phyloP scores from a whole-genome alignment of 768 basidiomycete species.

The Xerocomellus chrysenteron region DNA sequence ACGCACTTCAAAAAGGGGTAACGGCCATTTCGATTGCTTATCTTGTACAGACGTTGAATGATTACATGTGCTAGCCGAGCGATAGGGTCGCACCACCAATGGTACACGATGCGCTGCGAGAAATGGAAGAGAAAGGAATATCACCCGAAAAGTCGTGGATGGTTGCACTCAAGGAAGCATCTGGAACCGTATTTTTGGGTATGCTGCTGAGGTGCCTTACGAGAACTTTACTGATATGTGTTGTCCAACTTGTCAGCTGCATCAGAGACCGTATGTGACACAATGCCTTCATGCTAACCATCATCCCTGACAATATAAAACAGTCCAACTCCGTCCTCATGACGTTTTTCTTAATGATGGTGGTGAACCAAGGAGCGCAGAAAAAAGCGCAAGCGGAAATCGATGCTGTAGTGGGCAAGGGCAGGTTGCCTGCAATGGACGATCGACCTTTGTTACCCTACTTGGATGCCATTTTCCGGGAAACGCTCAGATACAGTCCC shows the following conservation, averaged over 20 bases:
- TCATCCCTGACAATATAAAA: background rate
- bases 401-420: slow-evolving; percentile 1
- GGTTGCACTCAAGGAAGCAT: background rate
- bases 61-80: background rate
- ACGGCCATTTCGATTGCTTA: background rate
- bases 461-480: slow-evolving; percentile 7
- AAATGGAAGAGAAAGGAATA: background rate
- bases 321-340: slow-evolving; percentile 1
- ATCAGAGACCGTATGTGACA: slow-evolving; percentile 1
- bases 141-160: background rate
- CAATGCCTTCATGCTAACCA: background rate
- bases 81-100: background rate
- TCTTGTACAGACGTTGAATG: background rate
- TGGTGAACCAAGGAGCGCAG: slow-evolving; percentile 3
- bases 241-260: background rate
- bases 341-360: slow-evolving; percentile 13
- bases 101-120: background rate
- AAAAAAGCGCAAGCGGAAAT: slow-evolving; percentile 7
- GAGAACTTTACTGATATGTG: background rate
- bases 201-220: background rate
- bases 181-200: slow-evolving; percentile 8
- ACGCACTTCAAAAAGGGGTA: slow-evolving; percentile 1
- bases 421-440: background rate
- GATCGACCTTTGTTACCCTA: slow-evolving; percentile 12
- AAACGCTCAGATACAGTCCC: background rate